Evolutionary conservation across 2,329 filamentous ascomycete species (phyloP), one percentile per base, ranked within the genome.

Genomic region (Ascochyta rabiei): DNA sequence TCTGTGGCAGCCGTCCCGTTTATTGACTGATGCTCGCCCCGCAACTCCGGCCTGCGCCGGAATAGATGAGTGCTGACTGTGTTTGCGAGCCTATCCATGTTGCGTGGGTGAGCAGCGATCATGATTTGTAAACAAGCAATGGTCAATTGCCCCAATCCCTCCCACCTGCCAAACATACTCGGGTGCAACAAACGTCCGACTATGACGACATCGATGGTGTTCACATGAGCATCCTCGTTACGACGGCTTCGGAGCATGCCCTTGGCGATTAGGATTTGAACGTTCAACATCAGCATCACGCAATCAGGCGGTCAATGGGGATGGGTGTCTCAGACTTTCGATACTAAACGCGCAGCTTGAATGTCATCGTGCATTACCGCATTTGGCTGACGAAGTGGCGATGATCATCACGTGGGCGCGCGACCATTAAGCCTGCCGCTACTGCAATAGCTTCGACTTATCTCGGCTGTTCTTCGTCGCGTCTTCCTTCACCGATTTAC

Each of bases 401-500:
- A 28, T 2, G 23, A n/a, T 28, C 31, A 46, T 60, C 62, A 66
- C 60, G 62, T 66, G 64, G 46, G 39, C 41, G 53, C 56, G 55
- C 53, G 57, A 33, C 38, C 42, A 48, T 47, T 34, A 61, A 59
- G 60, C 59, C 42, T 50, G 39, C 38, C 60, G 56, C 61, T 59
- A 61, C 34, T 48, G 42, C 42, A 30, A 43, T 55, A 56, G 52
- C 46, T 53, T 47, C 46, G 67, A 66, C 64, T 59, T 64, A 67
- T 55, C 57, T 46, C 48, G 48, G 62, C 63, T 58, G 37, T 60
- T 60, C 24, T 49, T 45, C 45, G 42, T 45, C 39, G 49, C 37
- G 54, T 42, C 42, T 52, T 56, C 56, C 55, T 60, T 63, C 57
- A 62, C 60, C 49, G 46, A 40, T 39, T 50, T 47, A 46, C 40